Conservation (phyloP, 192 early-diverging fungal species). For the Umbelopsis sp. region DNA sequence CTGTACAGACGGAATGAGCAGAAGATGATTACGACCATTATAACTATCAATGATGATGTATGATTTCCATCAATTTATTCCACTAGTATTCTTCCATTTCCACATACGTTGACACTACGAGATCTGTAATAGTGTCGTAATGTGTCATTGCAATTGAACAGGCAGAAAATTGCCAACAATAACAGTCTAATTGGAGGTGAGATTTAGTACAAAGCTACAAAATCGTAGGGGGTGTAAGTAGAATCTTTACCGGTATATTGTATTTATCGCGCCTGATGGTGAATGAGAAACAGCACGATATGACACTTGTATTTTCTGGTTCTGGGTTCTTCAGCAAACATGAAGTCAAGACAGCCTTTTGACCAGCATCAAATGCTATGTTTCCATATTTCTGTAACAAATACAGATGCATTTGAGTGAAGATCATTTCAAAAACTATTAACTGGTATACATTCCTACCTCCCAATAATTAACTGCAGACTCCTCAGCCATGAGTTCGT, state of each 20-base stretch:
- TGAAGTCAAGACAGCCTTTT: conserved; percentile 94
- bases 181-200: conserved; percentile 36
- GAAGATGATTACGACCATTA: conserved; percentile 1
- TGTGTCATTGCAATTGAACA: conserved; percentile 41
- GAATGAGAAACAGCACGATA: conserved; percentile 92
- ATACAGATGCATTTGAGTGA: neutral
- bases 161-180: conserved; percentile 78
- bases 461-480: conserved; percentile 98
- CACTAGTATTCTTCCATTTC: neutral
- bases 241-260: conserved; percentile 83
- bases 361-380: conserved; percentile 94
- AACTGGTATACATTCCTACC: conserved; percentile 34
- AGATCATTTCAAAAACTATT: neutral
- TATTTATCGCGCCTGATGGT: conserved; percentile 95
- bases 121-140: neutral
- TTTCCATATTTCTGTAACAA: conserved; percentile 84
- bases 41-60: neutral
- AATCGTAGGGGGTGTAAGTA: neutral
- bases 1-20: conserved; percentile 11
- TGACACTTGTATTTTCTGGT: conserved; percentile 48
- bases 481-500: conserved; percentile 87
- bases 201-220: neutral
- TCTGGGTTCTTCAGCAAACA: conserved; percentile 77
- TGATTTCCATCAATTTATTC: neutral
- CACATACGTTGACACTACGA: neutral